These are phyloP conservation scores for Sphaerostilbella broomeana DNA, from an alignment of 2,329 filamentous ascomycete genomes.

Conservation along the genomic window DNA sequence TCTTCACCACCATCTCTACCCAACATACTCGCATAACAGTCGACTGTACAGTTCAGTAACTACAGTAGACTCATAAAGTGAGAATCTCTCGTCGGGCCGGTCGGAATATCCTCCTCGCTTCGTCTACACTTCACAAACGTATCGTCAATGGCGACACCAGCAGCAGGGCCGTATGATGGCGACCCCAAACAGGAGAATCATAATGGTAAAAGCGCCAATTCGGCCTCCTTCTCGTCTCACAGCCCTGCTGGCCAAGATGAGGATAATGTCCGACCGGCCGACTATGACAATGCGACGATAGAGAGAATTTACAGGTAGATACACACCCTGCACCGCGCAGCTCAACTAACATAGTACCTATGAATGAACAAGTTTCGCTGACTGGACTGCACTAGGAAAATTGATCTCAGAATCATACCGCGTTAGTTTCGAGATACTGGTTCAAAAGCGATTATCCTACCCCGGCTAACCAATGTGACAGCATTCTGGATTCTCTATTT, in stretches of 20 bases:
- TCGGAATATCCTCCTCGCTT: slow-evolving; percentile 11
- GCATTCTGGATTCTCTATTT: slow-evolving; percentile 91
- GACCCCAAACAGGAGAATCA: slow-evolving; percentile 4
- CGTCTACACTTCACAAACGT: background rate
- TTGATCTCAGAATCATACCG: slow-evolving; percentile 55
- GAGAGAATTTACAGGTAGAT: slow-evolving; percentile 46
- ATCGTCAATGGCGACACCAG: slow-evolving; percentile 4
- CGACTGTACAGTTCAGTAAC: too few species aligned
- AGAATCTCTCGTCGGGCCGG: slow-evolving; percentile 4
- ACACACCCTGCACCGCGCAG: background rate
- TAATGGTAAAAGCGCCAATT: background rate
- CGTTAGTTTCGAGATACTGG: slow-evolving; percentile 28
- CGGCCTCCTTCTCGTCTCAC: slow-evolving; percentile 3
- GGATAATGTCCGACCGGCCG: slow-evolving; percentile 26
- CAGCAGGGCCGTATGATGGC: slow-evolving; percentile 9
- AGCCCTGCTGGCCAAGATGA: slow-evolving; percentile 20
- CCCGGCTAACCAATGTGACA: slow-evolving; percentile 19
- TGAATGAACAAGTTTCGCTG: background rate
- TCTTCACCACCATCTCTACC: too few species aligned
- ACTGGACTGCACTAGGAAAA: slow-evolving; percentile 33
- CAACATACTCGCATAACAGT: too few species aligned
- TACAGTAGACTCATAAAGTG: too few species aligned
- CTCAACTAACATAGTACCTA: background rate
- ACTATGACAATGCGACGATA: slow-evolving; percentile 45
- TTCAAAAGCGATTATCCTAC: slow-evolving; percentile 1